Evolutionary conservation across 495 filamentous ascomycete genomes (phyloP).

Genomic region (Darksidea phi): DNA sequence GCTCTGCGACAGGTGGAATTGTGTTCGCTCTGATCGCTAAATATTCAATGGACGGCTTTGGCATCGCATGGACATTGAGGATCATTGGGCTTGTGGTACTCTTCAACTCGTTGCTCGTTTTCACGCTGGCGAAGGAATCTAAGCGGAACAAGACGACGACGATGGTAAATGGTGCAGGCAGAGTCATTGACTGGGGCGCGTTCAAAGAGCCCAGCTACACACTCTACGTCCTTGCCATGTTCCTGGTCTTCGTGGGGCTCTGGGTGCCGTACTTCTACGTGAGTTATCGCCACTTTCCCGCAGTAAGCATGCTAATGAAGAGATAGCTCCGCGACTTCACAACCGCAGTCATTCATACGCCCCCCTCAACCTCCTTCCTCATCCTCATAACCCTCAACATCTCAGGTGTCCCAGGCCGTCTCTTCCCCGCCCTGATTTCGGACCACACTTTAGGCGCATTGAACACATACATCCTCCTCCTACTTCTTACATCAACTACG

Average conservation of each 20-base stretch:
- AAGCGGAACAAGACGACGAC: constrained; percentile 44
- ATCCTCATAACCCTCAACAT: constrained; percentile 73
- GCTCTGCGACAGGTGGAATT: constrained; percentile 73
- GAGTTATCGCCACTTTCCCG: no score
- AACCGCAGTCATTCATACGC: constrained; percentile 54
- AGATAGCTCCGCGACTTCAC: constrained; percentile 58
- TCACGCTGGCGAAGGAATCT: constrained; percentile 60
- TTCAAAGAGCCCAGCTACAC: constrained; percentile 66
- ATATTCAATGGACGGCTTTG: constrained; percentile 64
- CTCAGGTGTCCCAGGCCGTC: constrained; percentile 60
- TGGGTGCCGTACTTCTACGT: constrained; percentile 80
- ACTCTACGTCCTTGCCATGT: constrained; percentile 67
- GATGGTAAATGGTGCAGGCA: constrained; percentile 49
- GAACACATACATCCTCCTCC: constrained; percentile 57
- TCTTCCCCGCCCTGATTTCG: constrained; percentile 64
- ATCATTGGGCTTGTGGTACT: constrained; percentile 71
- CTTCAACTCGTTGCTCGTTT: constrained; percentile 52
- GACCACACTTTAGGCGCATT: constrained; percentile 61
- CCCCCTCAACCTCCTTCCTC: constrained; percentile 57
- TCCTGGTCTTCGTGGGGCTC: constrained; percentile 63
- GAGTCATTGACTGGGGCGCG: constrained; percentile 62
- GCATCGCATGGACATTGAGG: constrained; percentile 81
- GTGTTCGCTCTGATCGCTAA: constrained; percentile 76
- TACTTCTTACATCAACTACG: constrained; percentile 42
- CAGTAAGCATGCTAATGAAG: no score